Percentiles rank a stretch among this genome's conserved stretches.
Evolutionary conservation across 2,329 filamentous ascomycete genomes (phyloP).

Genomic region (Cladophialophora yegresii): DNA sequence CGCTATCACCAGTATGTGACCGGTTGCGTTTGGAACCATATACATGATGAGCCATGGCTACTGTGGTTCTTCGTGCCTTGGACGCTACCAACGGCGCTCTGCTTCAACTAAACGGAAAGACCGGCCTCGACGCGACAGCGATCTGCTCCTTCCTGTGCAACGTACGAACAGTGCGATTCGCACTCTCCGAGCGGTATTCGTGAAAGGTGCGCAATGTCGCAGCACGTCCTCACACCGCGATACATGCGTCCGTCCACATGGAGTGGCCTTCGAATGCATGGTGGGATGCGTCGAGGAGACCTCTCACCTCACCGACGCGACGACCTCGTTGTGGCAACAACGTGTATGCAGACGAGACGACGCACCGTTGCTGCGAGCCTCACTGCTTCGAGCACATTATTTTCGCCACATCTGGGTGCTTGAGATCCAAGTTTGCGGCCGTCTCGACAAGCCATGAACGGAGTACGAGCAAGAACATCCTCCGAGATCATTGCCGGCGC

Average conservation of each 20-base stretch:
- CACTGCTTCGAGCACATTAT: background rate
- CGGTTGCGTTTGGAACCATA: background rate
- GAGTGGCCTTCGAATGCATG: background rate
- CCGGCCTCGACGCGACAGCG: too few relatives aligned
- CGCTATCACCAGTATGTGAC: background rate
- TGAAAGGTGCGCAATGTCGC: background rate
- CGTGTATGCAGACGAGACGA: too few relatives aligned
- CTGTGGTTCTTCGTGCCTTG: background rate
- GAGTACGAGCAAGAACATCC: background rate
- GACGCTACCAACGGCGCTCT: background rate
- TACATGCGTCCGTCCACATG: background rate
- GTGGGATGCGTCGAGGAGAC: background rate
- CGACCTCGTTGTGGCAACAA: background rate
- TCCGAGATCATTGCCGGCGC: background rate
- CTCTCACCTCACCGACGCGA: background rate
- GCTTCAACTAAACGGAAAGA: too few relatives aligned
- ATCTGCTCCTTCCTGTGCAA: background rate
- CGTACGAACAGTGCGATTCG: background rate
- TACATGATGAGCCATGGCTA: background rate
- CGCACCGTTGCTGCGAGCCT: background rate
- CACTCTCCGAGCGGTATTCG: background rate
- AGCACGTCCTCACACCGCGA: background rate
- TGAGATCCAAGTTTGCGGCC: background rate
- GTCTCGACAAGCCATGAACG: background rate
- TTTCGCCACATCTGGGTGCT: background rate